phyloP scores from a whole-genome alignment of 2,329 filamentous ascomycete species.

The Diatrype stigma region DNA sequence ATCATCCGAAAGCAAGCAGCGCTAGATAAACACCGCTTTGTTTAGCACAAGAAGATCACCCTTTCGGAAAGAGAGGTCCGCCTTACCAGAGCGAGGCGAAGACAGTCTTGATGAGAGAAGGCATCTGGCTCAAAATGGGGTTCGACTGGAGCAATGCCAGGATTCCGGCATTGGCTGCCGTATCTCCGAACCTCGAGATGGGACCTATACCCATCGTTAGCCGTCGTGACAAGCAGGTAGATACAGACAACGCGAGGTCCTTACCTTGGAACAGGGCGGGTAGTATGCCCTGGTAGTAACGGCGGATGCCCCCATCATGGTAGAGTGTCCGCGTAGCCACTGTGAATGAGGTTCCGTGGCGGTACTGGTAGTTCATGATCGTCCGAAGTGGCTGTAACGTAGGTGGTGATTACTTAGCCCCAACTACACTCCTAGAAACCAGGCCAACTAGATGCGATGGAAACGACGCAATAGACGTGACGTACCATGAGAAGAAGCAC shows the following conservation, averaged over 20 bases:
- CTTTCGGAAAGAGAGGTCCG: background rate
- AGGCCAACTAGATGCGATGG: background rate
- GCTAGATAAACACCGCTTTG: constrained; percentile 20
- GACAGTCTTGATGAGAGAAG: constrained; percentile 39
- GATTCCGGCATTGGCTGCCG: constrained; percentile 47
- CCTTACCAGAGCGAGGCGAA: constrained; percentile 42
- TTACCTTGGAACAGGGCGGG: constrained; percentile 42
- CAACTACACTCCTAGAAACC: too few relatives aligned
- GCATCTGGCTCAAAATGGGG: constrained; percentile 38
- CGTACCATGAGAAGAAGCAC: constrained; percentile 44
- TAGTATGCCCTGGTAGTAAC: constrained; percentile 43
- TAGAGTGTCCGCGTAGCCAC: constrained; percentile 37
- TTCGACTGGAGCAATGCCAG: constrained; percentile 43
- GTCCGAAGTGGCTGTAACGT: constrained; percentile 38
- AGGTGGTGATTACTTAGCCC: background rate
- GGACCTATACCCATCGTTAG: too few relatives aligned
- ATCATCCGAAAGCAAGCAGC: constrained; percentile 44
- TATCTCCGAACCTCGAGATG: constrained; percentile 43
- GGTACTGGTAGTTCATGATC: constrained; percentile 50
- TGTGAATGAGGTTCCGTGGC: constrained; percentile 39
- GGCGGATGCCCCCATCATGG: constrained; percentile 34
- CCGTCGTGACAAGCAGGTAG: too few relatives aligned
- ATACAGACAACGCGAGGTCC: background rate
- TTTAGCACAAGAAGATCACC: background rate
- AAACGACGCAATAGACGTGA: too few relatives aligned